phyloP scores from a whole-genome alignment of 2,329 filamentous ascomycete species.

The Cytospora leucostoma region DNA sequence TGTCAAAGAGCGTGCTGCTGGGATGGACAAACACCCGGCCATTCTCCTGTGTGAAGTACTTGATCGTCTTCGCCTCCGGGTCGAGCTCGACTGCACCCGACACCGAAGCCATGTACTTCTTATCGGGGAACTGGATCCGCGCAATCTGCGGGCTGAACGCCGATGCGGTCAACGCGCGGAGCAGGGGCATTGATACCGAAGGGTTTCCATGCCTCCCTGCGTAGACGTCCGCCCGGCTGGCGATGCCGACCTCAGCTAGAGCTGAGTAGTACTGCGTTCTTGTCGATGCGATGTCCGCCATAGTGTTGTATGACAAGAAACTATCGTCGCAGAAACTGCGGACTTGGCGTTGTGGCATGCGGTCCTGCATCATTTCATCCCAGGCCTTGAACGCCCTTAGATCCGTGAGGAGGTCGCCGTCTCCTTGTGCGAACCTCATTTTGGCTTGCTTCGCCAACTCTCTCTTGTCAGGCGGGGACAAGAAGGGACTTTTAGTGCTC shows the following conservation, averaged over 20 bases:
- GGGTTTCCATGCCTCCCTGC: constrained; percentile 32
- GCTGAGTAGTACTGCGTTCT: constrained; percentile 82
- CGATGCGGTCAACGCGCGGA: constrained; percentile 71
- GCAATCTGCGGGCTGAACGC: constrained; percentile 85
- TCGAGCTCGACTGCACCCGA: constrained; percentile 91
- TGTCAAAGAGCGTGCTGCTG: constrained; percentile 80
- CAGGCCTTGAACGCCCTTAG: constrained; percentile 82
- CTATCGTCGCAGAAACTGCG: constrained; percentile 81
- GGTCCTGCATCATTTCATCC: constrained; percentile 64
- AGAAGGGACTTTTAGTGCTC: constrained; percentile 84
- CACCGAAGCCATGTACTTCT: constrained; percentile 87
- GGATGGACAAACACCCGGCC: constrained; percentile 93
- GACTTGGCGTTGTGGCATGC: constrained; percentile 62
- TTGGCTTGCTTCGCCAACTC: constrained; percentile 80
- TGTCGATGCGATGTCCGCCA: constrained; percentile 87
- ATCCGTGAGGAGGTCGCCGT: constrained; percentile 89
- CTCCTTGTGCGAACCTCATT: constrained; percentile 69
- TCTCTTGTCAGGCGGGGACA: constrained; percentile 79
- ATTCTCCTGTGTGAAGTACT: constrained; percentile 85
- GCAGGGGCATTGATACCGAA: constrained; percentile 48
- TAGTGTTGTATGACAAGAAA: constrained; percentile 79
- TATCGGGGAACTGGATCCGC: constrained; percentile 89
- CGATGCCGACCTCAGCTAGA: constrained; percentile 82
- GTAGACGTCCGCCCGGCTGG: constrained; percentile 43
- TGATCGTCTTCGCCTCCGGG: constrained; percentile 87